These are phyloP conservation scores for Calamus simplicifolius DNA, from an alignment of 176 grass and related monocot species.

Conservation along the genomic window DNA sequence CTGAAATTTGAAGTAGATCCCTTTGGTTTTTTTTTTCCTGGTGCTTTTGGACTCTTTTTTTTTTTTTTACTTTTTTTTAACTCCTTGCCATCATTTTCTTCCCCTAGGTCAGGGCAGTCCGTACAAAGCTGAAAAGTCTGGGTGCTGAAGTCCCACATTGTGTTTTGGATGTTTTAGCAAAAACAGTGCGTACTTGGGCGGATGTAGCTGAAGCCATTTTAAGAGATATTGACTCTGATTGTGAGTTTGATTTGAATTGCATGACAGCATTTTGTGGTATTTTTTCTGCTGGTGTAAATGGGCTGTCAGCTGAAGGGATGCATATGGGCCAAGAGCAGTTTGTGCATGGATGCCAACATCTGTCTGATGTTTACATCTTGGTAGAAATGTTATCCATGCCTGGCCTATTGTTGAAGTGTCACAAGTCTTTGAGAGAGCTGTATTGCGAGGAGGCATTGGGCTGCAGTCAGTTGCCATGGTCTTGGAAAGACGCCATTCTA, in stretches of 20 bases:
- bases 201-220: constrained; percentile 77
- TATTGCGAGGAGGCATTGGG: constrained; percentile 48
- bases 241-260: constrained; percentile 43
- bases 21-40: background rate
- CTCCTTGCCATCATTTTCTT: background rate
- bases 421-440: constrained; percentile 65
- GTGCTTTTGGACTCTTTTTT: background rate
- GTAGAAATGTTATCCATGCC: constrained; percentile 82
- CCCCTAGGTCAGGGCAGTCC: constrained; percentile 48
- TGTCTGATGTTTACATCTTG: constrained; percentile 80
- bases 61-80: constrained; percentile 12
- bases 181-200: constrained; percentile 58
- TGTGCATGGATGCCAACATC: constrained; percentile 46
- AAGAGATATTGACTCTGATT: constrained; percentile 73
- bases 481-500: constrained; percentile 80
- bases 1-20: constrained; percentile 3
- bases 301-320: constrained; percentile 58
- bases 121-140: constrained; percentile 64
- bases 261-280: constrained; percentile 31
- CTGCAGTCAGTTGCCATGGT: constrained; percentile 70
- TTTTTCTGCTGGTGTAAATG: constrained; percentile 24
- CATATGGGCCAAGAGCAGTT: constrained; percentile 50
- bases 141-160: constrained; percentile 68
- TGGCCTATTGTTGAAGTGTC: constrained; percentile 55
- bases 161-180: constrained; percentile 71